Evolutionary conservation across 345 rosid genomes (phyloP), one percentile per base, ranked within the genome.

Genomic region (Rhodamnia argentea): DNA sequence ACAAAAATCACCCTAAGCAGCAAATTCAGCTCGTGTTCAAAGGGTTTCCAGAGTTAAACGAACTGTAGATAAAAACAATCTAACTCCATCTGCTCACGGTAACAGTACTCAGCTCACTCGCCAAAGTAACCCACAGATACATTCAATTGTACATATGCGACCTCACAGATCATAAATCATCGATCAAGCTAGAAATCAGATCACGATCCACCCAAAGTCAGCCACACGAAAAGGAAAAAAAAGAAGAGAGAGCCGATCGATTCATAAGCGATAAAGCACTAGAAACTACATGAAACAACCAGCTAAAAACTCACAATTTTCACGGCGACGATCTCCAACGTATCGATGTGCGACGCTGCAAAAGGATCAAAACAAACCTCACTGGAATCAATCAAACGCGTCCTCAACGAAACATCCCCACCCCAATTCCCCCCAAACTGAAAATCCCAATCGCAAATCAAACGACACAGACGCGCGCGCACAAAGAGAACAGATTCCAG

Each of bases 321-420:
- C 82, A 96, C 92, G 55, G 99, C 99, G 50, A 97, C 98, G 87
- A 95, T 96, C 92, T 97, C 99, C 87, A 92, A 93, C 37, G 99
- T 92, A 84, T 96, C 96, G 62, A 95, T 90, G 88, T 96, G 97
- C 7, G 98, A 94, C 92, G 98, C 99, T 97, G 94, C 85, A 83
- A 83, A 42, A 84, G 76, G 14, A 88, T 62, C 82, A 6, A 42
- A 53, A 44, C 54, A 86, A 87, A 62, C 54, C 47, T 24, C 27
- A 57, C 50, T 62, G 8, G 57, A 32, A 86, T 86, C 54, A 85
- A 62, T 83, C 86, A 83, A 53, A 51, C 82, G 81, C 84, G 10
- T 42, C n/a, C 37, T 44, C 9, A 76, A 18, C 74, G 37, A 83
- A 42, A 10, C 55, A 59, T 24, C 82, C 16, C 52, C 13, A 42